phyloP scores from a whole-genome alignment of 2,329 filamentous ascomycete genomes.

The Orbilia blumenaviensis region DNA sequence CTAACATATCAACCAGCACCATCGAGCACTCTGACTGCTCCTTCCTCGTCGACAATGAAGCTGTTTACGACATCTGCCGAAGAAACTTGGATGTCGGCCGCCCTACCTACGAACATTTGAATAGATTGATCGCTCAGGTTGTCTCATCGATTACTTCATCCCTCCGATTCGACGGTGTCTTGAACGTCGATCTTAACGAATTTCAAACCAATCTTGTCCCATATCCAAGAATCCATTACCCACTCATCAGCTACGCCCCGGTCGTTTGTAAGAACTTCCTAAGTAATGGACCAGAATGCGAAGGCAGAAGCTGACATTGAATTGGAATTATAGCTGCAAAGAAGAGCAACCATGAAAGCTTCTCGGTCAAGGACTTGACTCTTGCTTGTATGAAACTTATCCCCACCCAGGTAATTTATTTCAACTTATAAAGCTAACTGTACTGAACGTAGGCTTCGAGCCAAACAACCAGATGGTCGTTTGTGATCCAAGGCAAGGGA shows the following conservation, averaged over 20 bases:
- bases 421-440: slow-evolving; percentile 1
- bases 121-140: slow-evolving; percentile 73
- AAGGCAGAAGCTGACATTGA: slow-evolving; percentile 4
- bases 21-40: slow-evolving; percentile 75
- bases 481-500: slow-evolving; percentile 72
- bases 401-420: not conserved
- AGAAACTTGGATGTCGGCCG: slow-evolving; percentile 72
- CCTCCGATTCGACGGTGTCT: slow-evolving; percentile 72
- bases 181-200: slow-evolving; percentile 75
- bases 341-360: slow-evolving; percentile 86
- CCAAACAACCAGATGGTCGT: slow-evolving; percentile 76
- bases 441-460: slow-evolving; percentile 67
- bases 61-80: slow-evolving; percentile 74
- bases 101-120: slow-evolving; percentile 72
- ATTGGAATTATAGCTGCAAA: slow-evolving; percentile 62
- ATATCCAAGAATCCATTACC: slow-evolving; percentile 74
- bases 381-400: slow-evolving; percentile 67
- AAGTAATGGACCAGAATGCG: not conserved
- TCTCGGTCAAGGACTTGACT: slow-evolving; percentile 80
- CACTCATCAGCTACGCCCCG: slow-evolving; percentile 72
- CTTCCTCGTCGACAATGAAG: slow-evolving; percentile 75
- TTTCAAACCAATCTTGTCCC: slow-evolving; percentile 76
- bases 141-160: slow-evolving; percentile 74
- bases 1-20: slow-evolving; percentile 65
- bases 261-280: slow-evolving; percentile 65